phyloP scores from a whole-genome alignment of 2,329 filamentous ascomycete species.

The Capronia coronata region DNA sequence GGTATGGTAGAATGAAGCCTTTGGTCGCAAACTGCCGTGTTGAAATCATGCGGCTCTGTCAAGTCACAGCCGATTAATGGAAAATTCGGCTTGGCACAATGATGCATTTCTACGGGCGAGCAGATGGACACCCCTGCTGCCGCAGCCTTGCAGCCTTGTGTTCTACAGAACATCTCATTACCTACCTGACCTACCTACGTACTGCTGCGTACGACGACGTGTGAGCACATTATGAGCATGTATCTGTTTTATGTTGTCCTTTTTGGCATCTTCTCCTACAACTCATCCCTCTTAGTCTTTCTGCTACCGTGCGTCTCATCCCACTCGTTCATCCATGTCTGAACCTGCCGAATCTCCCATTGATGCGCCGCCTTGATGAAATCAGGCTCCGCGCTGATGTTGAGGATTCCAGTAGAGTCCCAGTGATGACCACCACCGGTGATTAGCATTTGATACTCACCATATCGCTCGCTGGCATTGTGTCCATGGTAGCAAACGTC shows the following conservation, averaged over 20 bases:
- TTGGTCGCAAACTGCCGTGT: not conserved
- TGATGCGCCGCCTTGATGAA: constrained; percentile 47
- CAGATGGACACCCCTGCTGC: not conserved
- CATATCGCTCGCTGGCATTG: constrained; percentile 37
- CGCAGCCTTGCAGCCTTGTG: not conserved
- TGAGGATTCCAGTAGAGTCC: constrained; percentile 43
- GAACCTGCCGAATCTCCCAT: constrained; percentile 47
- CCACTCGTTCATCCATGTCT: constrained; percentile 33
- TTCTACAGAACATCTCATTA: not conserved
- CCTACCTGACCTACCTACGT: no score
- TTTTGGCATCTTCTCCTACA: constrained; percentile 6
- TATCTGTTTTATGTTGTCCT: no score
- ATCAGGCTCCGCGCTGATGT: constrained; percentile 44
- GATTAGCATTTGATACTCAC: constrained; percentile 47
- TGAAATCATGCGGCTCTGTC: not conserved
- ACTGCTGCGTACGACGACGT: no score
- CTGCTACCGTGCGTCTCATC: constrained; percentile 7
- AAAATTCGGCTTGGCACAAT: constrained; percentile 2
- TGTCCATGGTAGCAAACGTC: constrained; percentile 48
- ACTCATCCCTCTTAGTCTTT: constrained; percentile 16
- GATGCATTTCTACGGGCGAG: not conserved
- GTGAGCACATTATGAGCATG: no score
- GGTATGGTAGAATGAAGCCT: not conserved
- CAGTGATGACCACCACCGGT: constrained; percentile 49
- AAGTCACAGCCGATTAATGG: not conserved